Percentiles rank a stretch among this genome's conserved stretches.
Conservation (phyloP, 371 early-diverging fungal species). For the Syncephalastrum sp. region DNA sequence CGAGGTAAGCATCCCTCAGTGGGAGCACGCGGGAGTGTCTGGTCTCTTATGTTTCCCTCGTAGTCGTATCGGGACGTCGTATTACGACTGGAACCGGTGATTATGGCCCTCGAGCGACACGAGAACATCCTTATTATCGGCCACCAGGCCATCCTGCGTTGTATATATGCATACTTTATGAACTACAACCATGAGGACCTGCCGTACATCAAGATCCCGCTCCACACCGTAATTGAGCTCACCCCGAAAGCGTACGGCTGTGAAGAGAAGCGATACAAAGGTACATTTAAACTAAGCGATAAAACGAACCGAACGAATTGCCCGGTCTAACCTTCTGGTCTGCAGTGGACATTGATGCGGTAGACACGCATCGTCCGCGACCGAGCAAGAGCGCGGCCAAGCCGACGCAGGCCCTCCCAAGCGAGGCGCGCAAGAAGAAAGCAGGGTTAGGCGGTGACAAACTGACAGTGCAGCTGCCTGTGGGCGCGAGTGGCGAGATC, state of each 20-base stretch:
- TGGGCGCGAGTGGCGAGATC: conserved; percentile 52
- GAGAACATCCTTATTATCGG: conserved; percentile 94
- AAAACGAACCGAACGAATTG: not conserved
- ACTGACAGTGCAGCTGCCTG: conserved; percentile 18
- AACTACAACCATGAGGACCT: conserved; percentile 88
- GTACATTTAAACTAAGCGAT: conserved; percentile 10
- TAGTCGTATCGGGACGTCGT: conserved; percentile 78
- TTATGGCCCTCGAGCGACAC: conserved; percentile 97
- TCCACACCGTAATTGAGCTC: conserved; percentile 94
- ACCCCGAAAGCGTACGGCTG: conserved; percentile 96
- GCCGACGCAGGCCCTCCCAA: not conserved
- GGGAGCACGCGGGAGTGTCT: not conserved
- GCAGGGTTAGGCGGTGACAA: not conserved
- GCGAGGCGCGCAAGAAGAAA: conserved; percentile 1
- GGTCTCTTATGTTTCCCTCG: not conserved
- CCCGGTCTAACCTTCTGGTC: not conserved
- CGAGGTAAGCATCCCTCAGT: conserved; percentile 54
- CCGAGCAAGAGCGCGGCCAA: conserved; percentile 16
- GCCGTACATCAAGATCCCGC: conserved; percentile 95
- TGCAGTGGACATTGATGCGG: conserved; percentile 78
- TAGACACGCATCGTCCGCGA: conserved; percentile 81
- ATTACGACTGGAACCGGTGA: conserved; percentile 69
- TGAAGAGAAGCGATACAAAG: conserved; percentile 81
- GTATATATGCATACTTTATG: conserved; percentile 93
- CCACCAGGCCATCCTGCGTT: conserved; percentile 92